Evolutionary conservation across 176 grass and related monocot genomes (phyloP).

Genomic region (Phoenix dactylifera): DNA sequence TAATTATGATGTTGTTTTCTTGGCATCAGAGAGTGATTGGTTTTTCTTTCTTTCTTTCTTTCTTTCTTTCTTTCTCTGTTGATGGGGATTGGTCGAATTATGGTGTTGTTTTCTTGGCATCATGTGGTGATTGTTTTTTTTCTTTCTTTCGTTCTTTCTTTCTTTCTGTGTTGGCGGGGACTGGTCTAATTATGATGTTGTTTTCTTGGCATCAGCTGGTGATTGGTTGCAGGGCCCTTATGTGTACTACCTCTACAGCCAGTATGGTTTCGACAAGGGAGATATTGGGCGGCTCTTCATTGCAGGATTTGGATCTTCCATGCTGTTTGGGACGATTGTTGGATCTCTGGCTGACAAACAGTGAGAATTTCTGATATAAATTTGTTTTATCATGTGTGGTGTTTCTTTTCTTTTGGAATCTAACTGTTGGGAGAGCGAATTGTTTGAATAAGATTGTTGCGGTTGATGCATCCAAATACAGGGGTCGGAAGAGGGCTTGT

Average conservation of each 20-base stretch:
- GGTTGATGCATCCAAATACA: constrained; percentile 8
- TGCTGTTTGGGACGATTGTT: constrained; percentile 95
- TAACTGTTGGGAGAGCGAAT: not conserved
- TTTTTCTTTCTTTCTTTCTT: constrained; percentile 9
- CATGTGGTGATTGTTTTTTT: constrained; percentile 71
- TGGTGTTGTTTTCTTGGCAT: constrained; percentile 8
- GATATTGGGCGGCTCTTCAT: constrained; percentile 97
- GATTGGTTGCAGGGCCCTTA: constrained; percentile 96
- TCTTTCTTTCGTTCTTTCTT: not conserved
- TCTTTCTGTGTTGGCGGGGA: not conserved
- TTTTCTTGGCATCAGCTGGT: constrained; percentile 41
- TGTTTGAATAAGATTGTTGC: not conserved
- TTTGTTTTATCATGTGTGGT: not conserved
- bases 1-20: not conserved
- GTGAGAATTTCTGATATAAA: constrained; percentile 28
- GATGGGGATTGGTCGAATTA: not conserved
- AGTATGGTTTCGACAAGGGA: constrained; percentile 91
- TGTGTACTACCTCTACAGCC: constrained; percentile 91
- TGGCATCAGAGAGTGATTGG: constrained; percentile 69
- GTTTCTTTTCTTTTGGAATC: no score
- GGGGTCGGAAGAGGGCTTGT: constrained; percentile 89
- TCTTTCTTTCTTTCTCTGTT: not conserved
- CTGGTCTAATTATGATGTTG: not conserved
- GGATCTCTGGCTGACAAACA: constrained; percentile 96
- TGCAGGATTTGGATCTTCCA: constrained; percentile 92